Evolutionary conservation across 148 eudicot genomes (phyloP).

Genomic region (Chenopodium berlandieri): DNA sequence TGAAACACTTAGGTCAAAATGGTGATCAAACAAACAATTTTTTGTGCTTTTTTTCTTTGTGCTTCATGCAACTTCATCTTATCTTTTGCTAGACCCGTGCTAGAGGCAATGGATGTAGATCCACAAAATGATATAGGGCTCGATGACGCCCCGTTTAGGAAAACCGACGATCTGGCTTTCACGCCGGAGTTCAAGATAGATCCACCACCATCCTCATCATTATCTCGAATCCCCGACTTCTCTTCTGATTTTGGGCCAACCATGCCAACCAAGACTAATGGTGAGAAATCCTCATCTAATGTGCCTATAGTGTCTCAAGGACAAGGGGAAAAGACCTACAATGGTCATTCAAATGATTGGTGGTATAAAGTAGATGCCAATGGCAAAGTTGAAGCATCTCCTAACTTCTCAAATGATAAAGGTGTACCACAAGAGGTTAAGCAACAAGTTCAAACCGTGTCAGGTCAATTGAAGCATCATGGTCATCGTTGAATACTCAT

Average conservation of each 20-base stretch:
- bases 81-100: background rate
- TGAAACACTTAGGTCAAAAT: background rate
- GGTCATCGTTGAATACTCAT: conserved; percentile 9
- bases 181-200: background rate
- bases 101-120: background rate
- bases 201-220: background rate
- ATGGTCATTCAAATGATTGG: conserved; percentile 18
- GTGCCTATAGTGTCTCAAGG: conserved; percentile 14
- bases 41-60: conserved; percentile 15
- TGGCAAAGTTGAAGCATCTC: conserved; percentile 9
- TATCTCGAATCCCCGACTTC: background rate
- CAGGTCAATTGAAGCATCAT: background rate
- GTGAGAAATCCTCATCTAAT: background rate
- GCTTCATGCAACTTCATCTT: conserved; percentile 12
- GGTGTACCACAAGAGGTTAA: conserved; percentile 11
- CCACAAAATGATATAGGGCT: background rate
- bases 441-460: background rate
- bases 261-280: background rate
- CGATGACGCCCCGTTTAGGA: background rate
- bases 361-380: conserved; percentile 21
- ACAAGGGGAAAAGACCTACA: background rate
- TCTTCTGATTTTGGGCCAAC: background rate
- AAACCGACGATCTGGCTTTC: background rate
- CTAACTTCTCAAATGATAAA: conserved; percentile 15
- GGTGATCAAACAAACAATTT: background rate